Percentiles rank a stretch among this genome's conserved stretches.
These are phyloP conservation scores for Apodospora peruviana DNA, from an alignment of 495 filamentous ascomycete species.

Conservation along the genomic window DNA sequence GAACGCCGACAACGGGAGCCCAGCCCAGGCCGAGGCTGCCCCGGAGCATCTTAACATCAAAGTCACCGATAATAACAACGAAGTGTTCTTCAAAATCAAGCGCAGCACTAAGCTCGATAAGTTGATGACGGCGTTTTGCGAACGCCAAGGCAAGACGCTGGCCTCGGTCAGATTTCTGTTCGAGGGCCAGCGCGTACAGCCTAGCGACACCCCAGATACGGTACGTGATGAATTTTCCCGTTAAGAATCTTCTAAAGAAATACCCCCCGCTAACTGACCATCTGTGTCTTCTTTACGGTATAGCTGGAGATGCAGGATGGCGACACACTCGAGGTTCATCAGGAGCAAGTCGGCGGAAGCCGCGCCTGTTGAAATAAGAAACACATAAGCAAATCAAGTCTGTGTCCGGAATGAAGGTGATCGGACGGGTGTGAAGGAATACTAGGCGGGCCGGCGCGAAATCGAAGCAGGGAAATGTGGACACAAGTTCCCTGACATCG, in stretches of 20 bases:
- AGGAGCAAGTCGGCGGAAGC: conserved; percentile 88
- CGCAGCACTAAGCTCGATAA: conserved; percentile 92
- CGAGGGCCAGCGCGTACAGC: conserved; percentile 85
- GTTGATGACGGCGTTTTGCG: conserved; percentile 98
- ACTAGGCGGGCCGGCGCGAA: too few relatives aligned
- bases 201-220: conserved; percentile 83
- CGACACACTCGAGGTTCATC: conserved; percentile 95
- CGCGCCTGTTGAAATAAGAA: conserved; percentile 10
- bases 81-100: conserved; percentile 99
- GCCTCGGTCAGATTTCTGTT: conserved; percentile 92
- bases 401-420: too few relatives aligned
- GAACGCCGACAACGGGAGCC: conserved; percentile 49
- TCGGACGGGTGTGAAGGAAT: too few relatives aligned
- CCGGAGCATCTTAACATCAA: conserved; percentile 97
- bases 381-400: too few relatives aligned
- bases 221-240: conserved; percentile 50
- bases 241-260: too few relatives aligned
- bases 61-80: conserved; percentile 99
- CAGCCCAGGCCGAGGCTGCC: conserved; percentile 45
- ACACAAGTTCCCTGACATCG: too few relatives aligned
- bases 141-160: conserved; percentile 82
- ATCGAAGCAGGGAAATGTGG: too few relatives aligned
- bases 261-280: too few relatives aligned
- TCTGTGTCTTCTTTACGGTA: neutral
- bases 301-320: conserved; percentile 97